A percentile compares a stretch with the other conserved stretches of the same genome.
These are phyloP conservation scores for Ustilago trichophora DNA, from an alignment of 1,284 basidiomycete genomes.

Conservation along the genomic window DNA sequence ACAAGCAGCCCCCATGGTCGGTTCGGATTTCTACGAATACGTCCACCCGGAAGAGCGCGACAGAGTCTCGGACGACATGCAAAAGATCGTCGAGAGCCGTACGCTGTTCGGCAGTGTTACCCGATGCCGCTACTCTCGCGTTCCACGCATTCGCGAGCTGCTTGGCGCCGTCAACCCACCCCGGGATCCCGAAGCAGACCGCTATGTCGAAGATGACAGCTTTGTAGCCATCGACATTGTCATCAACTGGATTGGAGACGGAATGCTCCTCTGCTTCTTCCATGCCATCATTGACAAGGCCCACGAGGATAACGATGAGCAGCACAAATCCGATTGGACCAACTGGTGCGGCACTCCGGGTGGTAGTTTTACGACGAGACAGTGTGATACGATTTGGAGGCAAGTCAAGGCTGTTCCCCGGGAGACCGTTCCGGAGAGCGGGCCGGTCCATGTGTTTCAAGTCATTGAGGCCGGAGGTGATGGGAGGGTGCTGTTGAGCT, in stretches of 20 bases:
- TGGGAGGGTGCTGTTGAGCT: constrained; percentile 78
- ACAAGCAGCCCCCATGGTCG: constrained; percentile 76
- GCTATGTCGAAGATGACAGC: constrained; percentile 77
- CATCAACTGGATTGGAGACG: constrained; percentile 91
- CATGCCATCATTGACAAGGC: constrained; percentile 78
- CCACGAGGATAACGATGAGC: constrained; percentile 82
- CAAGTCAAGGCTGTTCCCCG: constrained; percentile 23
- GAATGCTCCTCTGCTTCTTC: constrained; percentile 91
- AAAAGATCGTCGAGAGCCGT: constrained; percentile 78
- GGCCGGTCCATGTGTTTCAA: constrained; percentile 77
- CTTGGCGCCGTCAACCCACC: constrained; percentile 68
- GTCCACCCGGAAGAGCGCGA: constrained; percentile 86
- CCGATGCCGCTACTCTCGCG: constrained; percentile 72
- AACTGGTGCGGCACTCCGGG: constrained; percentile 88
- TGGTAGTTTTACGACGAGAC: constrained; percentile 65
- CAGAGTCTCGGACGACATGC: constrained; percentile 72
- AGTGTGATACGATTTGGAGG: constrained; percentile 48
- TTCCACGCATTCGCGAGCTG: constrained; percentile 69
- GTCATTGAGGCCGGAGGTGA: constrained; percentile 73
- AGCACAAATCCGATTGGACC: constrained; percentile 81
- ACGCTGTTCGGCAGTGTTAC: constrained; percentile 91
- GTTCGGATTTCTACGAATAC: constrained; percentile 80
- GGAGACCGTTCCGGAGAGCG: constrained; percentile 12
- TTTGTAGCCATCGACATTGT: constrained; percentile 91
- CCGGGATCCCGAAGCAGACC: constrained; percentile 72